Base-by-base conservation (phyloP, 2,329 filamentous ascomycete species). In the Didymellaceae sp. region DNA sequence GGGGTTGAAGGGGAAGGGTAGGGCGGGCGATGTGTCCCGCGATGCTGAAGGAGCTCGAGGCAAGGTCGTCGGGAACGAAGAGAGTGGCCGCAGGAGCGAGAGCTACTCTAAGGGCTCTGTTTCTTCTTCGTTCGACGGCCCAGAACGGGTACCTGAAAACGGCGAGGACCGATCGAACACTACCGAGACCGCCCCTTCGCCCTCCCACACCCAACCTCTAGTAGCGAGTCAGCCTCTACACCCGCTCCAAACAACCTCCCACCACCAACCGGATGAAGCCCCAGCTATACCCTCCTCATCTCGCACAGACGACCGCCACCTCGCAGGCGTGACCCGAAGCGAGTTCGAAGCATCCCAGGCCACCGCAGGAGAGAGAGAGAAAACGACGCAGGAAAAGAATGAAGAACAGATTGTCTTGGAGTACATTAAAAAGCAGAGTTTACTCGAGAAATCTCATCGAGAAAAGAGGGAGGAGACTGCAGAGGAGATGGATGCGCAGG, bases 291-390 rank as follows among this genome's bases (percentile, higher is more conserved):
- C 31, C 13, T 6, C 4, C 26, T 3, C 26, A 28, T 24, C 39
- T 17, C 11, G 1, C 6, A 4, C 20, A 28, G 41, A 44, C 66
- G 10, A 52, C 58, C 20, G 63, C 65, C 35, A 67, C 59, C 39
- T 55, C 64, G 48, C 40, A 52, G 14, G 59, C 53, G 4, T 16
- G 9, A 34, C 31, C 13, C 41, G 21, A n/a, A 20, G 16, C 7
- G 41, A 21, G 10, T 44, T 35, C 17, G 16, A 35, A 6, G 22
- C 41, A 13, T 61, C 65, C 21, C 57, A 66, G 70, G n/a, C n/a
- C n/a, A 70, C 61, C 70, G 45, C 75, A 82, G n/a, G 71, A 77
- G 37, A 72, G 47, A 62, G 52, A 46, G 65, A 55, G 66, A 65
- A 70, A 70, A 35, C 41, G 3, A 16, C 41, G 13, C 21, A 67